Evolutionary conservation across 495 filamentous ascomycete genomes (phyloP).

Genomic region (Annulohypoxylon bovei): DNA sequence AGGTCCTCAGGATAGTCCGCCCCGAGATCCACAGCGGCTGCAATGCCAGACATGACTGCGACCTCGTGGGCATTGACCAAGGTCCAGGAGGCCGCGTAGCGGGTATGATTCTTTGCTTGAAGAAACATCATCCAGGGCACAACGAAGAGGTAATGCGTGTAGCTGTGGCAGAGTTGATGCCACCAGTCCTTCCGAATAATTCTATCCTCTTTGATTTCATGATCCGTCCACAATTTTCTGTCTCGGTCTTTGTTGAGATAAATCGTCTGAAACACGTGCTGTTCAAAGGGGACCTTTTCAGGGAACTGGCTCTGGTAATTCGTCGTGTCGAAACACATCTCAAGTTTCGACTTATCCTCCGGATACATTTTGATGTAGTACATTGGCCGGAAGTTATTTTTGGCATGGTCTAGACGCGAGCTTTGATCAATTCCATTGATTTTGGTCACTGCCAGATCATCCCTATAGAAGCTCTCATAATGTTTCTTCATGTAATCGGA

Average conservation of each 20-base stretch:
- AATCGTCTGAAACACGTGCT: constrained; percentile 86
- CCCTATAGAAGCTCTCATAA: constrained; percentile 75
- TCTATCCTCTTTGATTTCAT: constrained; percentile 73
- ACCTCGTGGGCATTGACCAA: constrained; percentile 88
- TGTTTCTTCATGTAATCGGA: constrained; percentile 76
- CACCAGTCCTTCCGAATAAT: constrained; percentile 82
- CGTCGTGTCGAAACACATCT: constrained; percentile 88
- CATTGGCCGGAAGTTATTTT: constrained; percentile 75
- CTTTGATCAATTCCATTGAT: constrained; percentile 45
- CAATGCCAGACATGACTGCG: constrained; percentile 79
- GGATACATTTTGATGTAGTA: constrained; percentile 80
- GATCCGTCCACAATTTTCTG: constrained; percentile 72
- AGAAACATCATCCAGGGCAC: constrained; percentile 84
- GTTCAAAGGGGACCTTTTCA: constrained; percentile 52
- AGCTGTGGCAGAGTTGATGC: constrained; percentile 86
- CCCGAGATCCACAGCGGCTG: constrained; percentile 80
- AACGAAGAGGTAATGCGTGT: constrained; percentile 81
- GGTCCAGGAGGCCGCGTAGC: constrained; percentile 80
- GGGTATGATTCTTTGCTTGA: constrained; percentile 73
- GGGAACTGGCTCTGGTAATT: constrained; percentile 86
- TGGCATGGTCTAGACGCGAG: constrained; percentile 44
- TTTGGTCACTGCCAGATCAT: constrained; percentile 45
- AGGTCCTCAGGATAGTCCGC: constrained; percentile 68
- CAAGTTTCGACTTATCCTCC: constrained; percentile 72
- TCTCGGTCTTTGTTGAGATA: constrained; percentile 76